These are phyloP conservation scores for Backusella psychrophila DNA, from an alignment of 192 early-diverging fungal species.

Conservation along the genomic window DNA sequence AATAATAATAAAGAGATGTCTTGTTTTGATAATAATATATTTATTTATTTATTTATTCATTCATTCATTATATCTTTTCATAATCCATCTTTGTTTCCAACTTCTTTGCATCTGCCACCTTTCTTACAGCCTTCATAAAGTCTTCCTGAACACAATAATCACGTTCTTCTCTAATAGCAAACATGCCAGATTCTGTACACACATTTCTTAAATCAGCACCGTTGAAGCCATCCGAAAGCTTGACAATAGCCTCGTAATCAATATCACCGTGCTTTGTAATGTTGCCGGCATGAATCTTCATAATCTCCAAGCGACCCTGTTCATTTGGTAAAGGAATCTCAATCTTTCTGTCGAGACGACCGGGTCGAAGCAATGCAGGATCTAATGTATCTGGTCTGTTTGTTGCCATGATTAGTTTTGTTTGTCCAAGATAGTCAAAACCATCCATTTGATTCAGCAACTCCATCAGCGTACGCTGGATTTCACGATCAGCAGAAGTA, in stretches of 20 bases:
- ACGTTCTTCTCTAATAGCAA: constrained; percentile 98
- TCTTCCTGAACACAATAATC: constrained; percentile 99
- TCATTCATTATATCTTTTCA: constrained; percentile 68
- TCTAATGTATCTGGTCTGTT: constrained; percentile 99
- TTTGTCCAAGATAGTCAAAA: constrained; percentile 97
- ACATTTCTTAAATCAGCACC: constrained; percentile 99
- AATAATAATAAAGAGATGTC: not conserved
- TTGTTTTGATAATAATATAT: too few relatives aligned
- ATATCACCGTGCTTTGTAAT: constrained; percentile 97
- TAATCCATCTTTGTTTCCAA: constrained; percentile 88
- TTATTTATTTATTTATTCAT: not conserved
- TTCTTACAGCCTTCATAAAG: constrained; percentile 99
- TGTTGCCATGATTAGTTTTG: constrained; percentile 99
- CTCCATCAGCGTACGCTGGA: constrained; percentile 99
- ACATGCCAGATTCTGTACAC: constrained; percentile 99
- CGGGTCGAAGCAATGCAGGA: constrained; percentile 95
- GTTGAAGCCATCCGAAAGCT: constrained; percentile 97
- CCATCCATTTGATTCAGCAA: constrained; percentile 99
- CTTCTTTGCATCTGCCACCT: constrained; percentile 97
- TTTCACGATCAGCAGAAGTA: constrained; percentile 99
- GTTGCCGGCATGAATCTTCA: constrained; percentile 93
- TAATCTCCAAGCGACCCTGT: constrained; percentile 92
- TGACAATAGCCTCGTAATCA: constrained; percentile 99
- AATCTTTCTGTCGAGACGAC: constrained; percentile 97
- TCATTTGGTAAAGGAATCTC: constrained; percentile 99